phyloP scores from a whole-genome alignment of 2,329 filamentous ascomycete species.

The Penicillium brasilianum region DNA sequence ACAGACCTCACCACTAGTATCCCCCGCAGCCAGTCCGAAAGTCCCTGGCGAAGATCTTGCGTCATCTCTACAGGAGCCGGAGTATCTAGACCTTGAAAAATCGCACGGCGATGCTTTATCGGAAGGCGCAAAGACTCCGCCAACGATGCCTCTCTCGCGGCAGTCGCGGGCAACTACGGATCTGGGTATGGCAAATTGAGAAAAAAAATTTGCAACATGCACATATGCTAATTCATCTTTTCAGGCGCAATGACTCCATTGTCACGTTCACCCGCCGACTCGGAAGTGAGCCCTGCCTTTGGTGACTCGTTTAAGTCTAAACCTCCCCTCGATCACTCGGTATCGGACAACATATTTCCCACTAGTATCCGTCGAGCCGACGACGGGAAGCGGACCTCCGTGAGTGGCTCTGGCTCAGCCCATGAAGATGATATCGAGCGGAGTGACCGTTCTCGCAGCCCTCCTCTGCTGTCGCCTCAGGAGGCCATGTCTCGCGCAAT shows the following conservation, averaged over 20 bases:
- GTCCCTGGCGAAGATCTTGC: constrained; percentile 39
- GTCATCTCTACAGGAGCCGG: constrained; percentile 53
- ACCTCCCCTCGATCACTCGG: constrained; percentile 54
- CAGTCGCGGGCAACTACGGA: constrained; percentile 52
- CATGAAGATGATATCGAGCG: constrained; percentile 25
- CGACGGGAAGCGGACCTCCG: constrained; percentile 13
- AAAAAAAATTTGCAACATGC: background rate
- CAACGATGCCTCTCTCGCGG: constrained; percentile 35
- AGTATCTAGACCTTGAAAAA: constrained; percentile 55
- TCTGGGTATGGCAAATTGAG: constrained; percentile 40
- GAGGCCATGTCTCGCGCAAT: constrained; percentile 85
- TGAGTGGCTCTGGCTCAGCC: constrained; percentile 18
- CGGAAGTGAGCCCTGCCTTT: constrained; percentile 32
- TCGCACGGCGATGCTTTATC: constrained; percentile 26
- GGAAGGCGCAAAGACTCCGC: constrained; percentile 33
- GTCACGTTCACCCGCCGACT: constrained; percentile 46
- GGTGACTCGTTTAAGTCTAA: constrained; percentile 39
- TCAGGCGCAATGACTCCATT: constrained; percentile 47
- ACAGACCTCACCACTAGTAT: constrained; percentile 93
- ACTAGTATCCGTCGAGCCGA: constrained; percentile 41
- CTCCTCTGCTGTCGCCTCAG: constrained; percentile 70
- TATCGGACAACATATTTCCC: constrained; percentile 61
- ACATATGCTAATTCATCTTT: constrained; percentile 11
- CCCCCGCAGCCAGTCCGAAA: constrained; percentile 80
- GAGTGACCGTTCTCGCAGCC: constrained; percentile 69